These are phyloP conservation scores for Colletotrichum ledebouriae DNA, from an alignment of 2,329 filamentous ascomycete genomes.

Conservation along the genomic window DNA sequence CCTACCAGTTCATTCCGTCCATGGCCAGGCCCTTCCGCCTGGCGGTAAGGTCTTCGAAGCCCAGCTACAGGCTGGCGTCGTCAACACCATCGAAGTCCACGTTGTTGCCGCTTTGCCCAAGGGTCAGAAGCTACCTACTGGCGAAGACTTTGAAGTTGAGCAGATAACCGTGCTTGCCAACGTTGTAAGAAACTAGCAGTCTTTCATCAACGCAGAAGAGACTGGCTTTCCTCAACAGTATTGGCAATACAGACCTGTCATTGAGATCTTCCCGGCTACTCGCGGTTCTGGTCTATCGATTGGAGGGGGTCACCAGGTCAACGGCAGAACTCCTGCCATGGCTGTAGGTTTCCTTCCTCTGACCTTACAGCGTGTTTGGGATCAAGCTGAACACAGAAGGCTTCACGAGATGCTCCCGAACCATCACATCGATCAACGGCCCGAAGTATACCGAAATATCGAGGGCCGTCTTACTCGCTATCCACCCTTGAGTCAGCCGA, in stretches of 20 bases:
- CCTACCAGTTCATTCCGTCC: slow-evolving; percentile 62
- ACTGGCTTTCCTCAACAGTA: background rate
- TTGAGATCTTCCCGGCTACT: background rate
- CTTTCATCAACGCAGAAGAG: slow-evolving; percentile 8
- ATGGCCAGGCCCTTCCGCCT: slow-evolving; percentile 66
- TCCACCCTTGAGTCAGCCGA: slow-evolving; percentile 6
- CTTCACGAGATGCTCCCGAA: slow-evolving; percentile 1
- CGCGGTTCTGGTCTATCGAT: background rate
- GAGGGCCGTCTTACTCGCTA: slow-evolving; percentile 6
- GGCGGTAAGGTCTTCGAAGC: slow-evolving; percentile 81
- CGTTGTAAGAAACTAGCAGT: slow-evolving; percentile 64
- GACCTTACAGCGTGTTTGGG: slow-evolving; percentile 31
- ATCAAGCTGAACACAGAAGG: slow-evolving; percentile 36
- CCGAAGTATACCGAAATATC: background rate
- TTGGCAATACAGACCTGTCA: too few relatives aligned
- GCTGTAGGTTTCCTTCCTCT: slow-evolving; percentile 27
- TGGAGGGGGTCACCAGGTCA: slow-evolving; percentile 2
- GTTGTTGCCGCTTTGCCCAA: slow-evolving; percentile 78
- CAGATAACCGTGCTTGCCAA: slow-evolving; percentile 83
- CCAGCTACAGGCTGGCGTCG: slow-evolving; percentile 72
- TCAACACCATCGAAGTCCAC: slow-evolving; percentile 85
- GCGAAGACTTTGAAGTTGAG: slow-evolving; percentile 80
- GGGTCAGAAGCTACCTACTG: slow-evolving; percentile 68
- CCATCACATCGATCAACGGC: background rate
- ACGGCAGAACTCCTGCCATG: slow-evolving; percentile 5